phyloP scores from a whole-genome alignment of 2,329 filamentous ascomycete species.

The Diaporthe helianthi region DNA sequence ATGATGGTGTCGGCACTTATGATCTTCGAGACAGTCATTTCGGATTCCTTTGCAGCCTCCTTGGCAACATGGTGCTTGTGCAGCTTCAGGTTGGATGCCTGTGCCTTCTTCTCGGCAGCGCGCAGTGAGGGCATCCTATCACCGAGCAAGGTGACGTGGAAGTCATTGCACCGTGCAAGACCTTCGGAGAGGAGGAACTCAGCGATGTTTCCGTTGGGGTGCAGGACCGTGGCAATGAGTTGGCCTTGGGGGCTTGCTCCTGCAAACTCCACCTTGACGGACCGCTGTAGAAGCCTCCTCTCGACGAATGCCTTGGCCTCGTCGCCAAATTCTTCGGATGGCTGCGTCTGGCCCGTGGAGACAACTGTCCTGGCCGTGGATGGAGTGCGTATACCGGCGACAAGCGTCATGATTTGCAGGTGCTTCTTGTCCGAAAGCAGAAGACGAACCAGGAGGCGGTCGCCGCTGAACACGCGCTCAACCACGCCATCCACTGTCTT shows the following conservation, averaged over 20 bases:
- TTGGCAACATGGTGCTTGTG: constrained; percentile 84
- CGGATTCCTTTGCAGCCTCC: constrained; percentile 68
- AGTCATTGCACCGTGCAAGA: constrained; percentile 90
- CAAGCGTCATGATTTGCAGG: constrained; percentile 83
- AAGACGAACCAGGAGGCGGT: constrained; percentile 85
- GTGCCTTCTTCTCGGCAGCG: constrained; percentile 85
- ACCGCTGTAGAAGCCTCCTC: constrained; percentile 81
- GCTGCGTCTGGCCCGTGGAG: constrained; percentile 79
- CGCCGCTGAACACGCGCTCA: constrained; percentile 89
- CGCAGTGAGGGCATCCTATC: constrained; percentile 85
- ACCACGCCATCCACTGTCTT: constrained; percentile 85
- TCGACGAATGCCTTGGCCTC: constrained; percentile 91
- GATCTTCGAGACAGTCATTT: constrained; percentile 85
- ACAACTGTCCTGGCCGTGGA: constrained; percentile 85
- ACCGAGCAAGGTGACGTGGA: constrained; percentile 92
- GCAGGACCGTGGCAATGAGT: constrained; percentile 85
- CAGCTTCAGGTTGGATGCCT: constrained; percentile 76
- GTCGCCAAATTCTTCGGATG: constrained; percentile 88
- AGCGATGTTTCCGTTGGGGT: constrained; percentile 91
- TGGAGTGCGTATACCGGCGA: constrained; percentile 89
- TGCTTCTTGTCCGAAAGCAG: constrained; percentile 84
- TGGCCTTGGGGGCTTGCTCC: constrained; percentile 90
- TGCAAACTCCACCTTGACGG: constrained; percentile 81
- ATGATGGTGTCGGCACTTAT: constrained; percentile 89
- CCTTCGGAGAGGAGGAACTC: constrained; percentile 89